Evolutionary conservation across 2,329 filamentous ascomycete species (phyloP).

Genomic region (Aspergillus japonicus): DNA sequence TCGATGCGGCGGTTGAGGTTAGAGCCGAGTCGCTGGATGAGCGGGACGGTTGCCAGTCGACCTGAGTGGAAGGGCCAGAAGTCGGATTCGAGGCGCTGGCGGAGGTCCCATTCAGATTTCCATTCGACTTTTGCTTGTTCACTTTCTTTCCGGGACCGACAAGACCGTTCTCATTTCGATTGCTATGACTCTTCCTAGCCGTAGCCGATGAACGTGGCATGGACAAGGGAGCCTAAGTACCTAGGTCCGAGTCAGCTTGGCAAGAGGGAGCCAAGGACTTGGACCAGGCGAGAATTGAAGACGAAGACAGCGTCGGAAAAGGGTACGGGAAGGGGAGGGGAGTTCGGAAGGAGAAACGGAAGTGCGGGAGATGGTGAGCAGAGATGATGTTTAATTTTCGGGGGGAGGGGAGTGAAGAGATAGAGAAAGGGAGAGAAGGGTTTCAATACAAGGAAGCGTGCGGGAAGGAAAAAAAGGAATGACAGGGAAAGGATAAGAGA

Average conservation of each 20-base stretch:
- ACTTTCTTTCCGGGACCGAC: conserved; percentile 74
- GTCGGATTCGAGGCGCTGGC: conserved; percentile 43
- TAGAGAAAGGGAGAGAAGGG: not conserved
- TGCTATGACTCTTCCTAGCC: conserved; percentile 62
- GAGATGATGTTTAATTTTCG: not conserved
- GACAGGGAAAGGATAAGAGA: conserved; percentile 13
- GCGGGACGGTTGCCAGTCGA: conserved; percentile 42
- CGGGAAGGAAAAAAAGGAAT: conserved; percentile 20
- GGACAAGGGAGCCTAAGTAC: conserved; percentile 43
- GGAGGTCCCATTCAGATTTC: conserved; percentile 53
- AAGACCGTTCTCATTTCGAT: conserved; percentile 82
- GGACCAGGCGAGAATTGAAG: conserved; percentile 39
- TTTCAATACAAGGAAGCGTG: not conserved
- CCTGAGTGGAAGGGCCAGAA: conserved; percentile 37
- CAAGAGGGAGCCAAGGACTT: conserved; percentile 49
- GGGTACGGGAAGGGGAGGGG: conserved; percentile 2
- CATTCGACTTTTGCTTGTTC: conserved; percentile 57
- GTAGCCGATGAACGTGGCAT: conserved; percentile 51
- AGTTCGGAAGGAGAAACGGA: conserved; percentile 1
- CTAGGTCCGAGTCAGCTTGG: conserved; percentile 50
- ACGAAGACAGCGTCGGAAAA: conserved; percentile 21
- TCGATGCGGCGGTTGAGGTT: conserved; percentile 25
- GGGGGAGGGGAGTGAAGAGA: conserved; percentile 3
- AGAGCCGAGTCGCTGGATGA: conserved; percentile 37
- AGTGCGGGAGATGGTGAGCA: not conserved